Conservation (phyloP, 352 stramenopile species). For the Globisporangium nunn region DNA sequence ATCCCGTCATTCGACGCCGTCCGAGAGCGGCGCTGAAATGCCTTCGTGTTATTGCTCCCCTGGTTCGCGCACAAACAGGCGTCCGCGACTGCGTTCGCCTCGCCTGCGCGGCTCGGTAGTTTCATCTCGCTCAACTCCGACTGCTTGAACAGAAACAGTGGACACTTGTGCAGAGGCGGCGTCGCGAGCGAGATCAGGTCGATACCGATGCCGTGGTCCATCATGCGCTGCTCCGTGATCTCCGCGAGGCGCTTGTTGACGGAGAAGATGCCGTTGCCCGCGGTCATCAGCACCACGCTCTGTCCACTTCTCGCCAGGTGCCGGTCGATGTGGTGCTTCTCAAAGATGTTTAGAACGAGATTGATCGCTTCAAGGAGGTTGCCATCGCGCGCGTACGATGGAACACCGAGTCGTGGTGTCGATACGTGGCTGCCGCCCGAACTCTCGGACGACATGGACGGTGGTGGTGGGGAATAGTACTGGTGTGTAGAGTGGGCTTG, state of each 20-base stretch:
- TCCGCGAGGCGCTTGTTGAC: slow-evolving; percentile 93
- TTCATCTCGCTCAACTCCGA: slow-evolving; percentile 61
- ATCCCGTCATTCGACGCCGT: slow-evolving; percentile 36
- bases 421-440: slow-evolving; percentile 1
- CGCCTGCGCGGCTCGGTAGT: slow-evolving; percentile 33
- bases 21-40: slow-evolving; percentile 30
- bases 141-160: slow-evolving; percentile 96
- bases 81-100: slow-evolving; percentile 24
- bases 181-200: slow-evolving; percentile 95
- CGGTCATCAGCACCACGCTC: slow-evolving; percentile 93
- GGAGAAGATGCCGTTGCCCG: slow-evolving; percentile 95
- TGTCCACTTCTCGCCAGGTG: slow-evolving; percentile 95
- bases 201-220: slow-evolving; percentile 99
- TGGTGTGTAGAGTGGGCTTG: slow-evolving; percentile 13
- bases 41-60: slow-evolving; percentile 16
- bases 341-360: slow-evolving; percentile 96
- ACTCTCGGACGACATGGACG: slow-evolving; percentile 7
- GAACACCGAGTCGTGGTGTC: slow-evolving; percentile 31
- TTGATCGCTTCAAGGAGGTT: slow-evolving; percentile 99
- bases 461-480: slow-evolving; percentile 19
- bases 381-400: slow-evolving; percentile 71
- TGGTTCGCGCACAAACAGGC: slow-evolving; percentile 33
- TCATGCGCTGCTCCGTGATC: slow-evolving; percentile 99
- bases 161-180: slow-evolving; percentile 95
- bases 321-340: slow-evolving; percentile 98